Base-by-base conservation (phyloP, 176 grass and related monocot species). In the Bromus sterilis region DNA sequence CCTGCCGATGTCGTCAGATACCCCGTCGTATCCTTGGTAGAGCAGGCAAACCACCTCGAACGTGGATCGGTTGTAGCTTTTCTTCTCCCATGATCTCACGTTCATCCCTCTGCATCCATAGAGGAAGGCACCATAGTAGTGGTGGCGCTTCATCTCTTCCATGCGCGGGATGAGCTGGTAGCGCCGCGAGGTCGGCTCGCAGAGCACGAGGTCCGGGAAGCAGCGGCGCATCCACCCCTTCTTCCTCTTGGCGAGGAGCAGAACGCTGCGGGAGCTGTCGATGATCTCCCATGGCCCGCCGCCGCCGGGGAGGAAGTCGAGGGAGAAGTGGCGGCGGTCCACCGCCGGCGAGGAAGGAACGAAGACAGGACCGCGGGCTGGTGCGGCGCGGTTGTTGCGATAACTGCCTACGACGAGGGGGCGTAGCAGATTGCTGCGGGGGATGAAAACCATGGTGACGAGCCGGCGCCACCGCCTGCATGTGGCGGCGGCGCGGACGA, bases 171-270 rank as follows among this genome's bases (percentile, higher is more conserved):
- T 18, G 5, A 15, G 75, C 7, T 42, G 4, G 48, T 18, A 44
- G 4, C 82, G 15, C 35, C 62, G 72, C 8, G 74, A 42, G 34
- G 43, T 20, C 23, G 74, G 72, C 48, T 77, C 61, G 62, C 62
- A 84, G 62, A 69, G 74, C 36, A 84, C 11, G 16, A 84, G 74
- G 4, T 84, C 62, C 12, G 48, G 73, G 74, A 84, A 84, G 48
- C 56, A 5, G 15, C 21, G 48, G 3, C 48, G 74, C 5, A 48
- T 24, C 33, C 33, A 24, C 7, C 53, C n/a, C 4, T 23, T 26
- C 24, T 42, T n/a, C 5, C 25, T 26, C 28, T 40, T 55, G 60
- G 61, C 7, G 15, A 84, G 48, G 25, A 84, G 82, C 20, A 84
- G 33, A 31, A 81, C 2, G 66, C 49, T 42, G 5, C 66, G 5